Evolutionary conservation across 768 basidiomycete genomes (phyloP), one percentile per base, ranked within the genome.

Genomic region (Lentinula guzmanii): DNA sequence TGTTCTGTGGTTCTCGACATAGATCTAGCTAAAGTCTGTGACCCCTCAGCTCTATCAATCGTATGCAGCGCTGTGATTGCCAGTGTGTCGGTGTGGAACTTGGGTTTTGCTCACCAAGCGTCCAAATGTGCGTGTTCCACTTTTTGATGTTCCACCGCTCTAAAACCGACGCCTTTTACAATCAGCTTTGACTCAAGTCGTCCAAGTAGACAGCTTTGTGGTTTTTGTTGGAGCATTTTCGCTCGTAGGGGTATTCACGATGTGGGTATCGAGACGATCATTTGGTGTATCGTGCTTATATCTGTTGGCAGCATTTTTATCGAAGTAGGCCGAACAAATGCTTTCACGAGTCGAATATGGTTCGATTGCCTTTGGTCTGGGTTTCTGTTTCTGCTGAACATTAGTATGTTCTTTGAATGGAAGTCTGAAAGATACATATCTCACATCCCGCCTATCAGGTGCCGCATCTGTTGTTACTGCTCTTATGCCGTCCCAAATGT

Each of bases 11-110:
- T 57, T 21, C 41, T 50, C 62, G 37, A 61, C 52, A 18, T 58
- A 46, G 35, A 9, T 28, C 33, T 45, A 34, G 13, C 24, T 24
- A 9, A 48, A 24, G 18, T 33, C 5, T 18, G 15, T 5, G 21
- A 37, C 28, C 31, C n/a, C 13, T 39, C 21, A 91, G 89, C 74
- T 67, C 63, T 83, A 51, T 86, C 87, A 70, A 78, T 85, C 65
- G 69, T 83, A 64, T 90, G 82, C 71, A 87, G 82, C 75, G 85
- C 87, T 52, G 76, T 88, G 65, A 77, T 84, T 60, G 82, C 84
- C 63, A 85, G 83, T 65, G 77, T 84, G 34, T 84, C 87, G 60
- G 84, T 86, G 18, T 90, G 88, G 89, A 88, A 90, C 71, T 69
- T 82, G 48, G 82, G 82, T 65, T 72, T 88, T 64, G 72, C 79